phyloP scores from a whole-genome alignment of 345 rosid genomes.

The Jatropha curcas region DNA sequence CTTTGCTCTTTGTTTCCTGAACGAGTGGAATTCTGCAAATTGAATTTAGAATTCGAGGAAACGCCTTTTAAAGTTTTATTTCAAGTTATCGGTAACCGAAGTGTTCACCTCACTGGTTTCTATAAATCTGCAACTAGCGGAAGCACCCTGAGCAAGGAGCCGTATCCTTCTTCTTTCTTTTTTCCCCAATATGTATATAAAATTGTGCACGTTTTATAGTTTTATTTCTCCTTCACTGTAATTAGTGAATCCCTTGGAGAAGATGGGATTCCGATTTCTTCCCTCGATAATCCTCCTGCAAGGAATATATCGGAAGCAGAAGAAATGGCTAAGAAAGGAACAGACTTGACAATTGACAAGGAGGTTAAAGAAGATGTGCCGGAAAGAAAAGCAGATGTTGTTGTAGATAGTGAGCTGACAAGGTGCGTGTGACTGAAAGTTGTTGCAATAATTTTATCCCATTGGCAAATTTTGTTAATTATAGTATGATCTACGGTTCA shows the following conservation, averaged over 20 bases:
- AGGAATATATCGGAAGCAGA: constrained; percentile 19
- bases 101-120: constrained; percentile 74
- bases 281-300: constrained; percentile 24
- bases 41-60: constrained; percentile 78
- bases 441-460: not conserved
- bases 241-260: constrained; percentile 64
- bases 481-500: not conserved
- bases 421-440: constrained; percentile 11
- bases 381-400: constrained; percentile 11
- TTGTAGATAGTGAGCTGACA: constrained; percentile 9
- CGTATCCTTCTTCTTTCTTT: constrained; percentile 70
- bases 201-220: too few relatives aligned
- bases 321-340: constrained; percentile 18
- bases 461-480: not conserved
- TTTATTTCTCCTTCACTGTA: constrained; percentile 23
- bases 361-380: constrained; percentile 12
- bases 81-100: constrained; percentile 66
- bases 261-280: constrained; percentile 39
- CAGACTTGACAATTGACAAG: constrained; percentile 2
- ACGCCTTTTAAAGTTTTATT: constrained; percentile 62
- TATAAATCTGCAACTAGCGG: constrained; percentile 24
- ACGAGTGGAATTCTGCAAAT: constrained; percentile 53
- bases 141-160: constrained; percentile 34
- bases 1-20: constrained; percentile 63
- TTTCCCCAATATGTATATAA: too few relatives aligned